phyloP scores from a whole-genome alignment of 73 alveolate species.

The Paraurostyla sp. region DNA sequence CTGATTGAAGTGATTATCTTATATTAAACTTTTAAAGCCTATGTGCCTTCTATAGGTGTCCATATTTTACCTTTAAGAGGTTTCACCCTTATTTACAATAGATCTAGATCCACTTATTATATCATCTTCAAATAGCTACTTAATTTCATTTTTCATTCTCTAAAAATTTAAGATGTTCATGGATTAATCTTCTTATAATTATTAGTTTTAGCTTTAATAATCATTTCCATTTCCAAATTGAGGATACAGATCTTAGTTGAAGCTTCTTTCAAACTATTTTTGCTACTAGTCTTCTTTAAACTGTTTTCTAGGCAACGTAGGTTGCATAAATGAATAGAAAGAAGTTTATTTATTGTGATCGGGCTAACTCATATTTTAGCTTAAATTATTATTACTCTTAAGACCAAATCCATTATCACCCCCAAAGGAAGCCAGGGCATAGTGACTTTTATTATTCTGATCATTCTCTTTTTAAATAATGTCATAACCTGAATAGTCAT shows the following conservation, averaged over 20 bases:
- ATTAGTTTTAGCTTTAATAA: not conserved
- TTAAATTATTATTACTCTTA: no score
- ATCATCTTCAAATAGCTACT: slow-evolving; percentile 18
- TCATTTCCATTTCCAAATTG: not conserved
- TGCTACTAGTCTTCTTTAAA: slow-evolving; percentile 17
- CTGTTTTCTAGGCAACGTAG: not conserved
- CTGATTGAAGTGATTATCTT: no score
- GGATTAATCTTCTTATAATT: not conserved
- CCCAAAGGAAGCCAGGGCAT: no score
- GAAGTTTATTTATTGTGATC: not conserved
- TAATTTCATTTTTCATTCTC: slow-evolving; percentile 43
- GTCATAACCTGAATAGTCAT: no score
- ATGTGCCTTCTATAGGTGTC: slow-evolving; percentile 32
- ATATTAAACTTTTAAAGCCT: slow-evolving; percentile 32
- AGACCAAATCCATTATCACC: no score
- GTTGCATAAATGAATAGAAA: not conserved
- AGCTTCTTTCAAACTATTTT: not conserved
- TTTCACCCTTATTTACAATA: not conserved
- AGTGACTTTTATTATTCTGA: no score
- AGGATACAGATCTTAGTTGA: not conserved
- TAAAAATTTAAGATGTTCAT: slow-evolving; percentile 27
- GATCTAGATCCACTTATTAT: not conserved
- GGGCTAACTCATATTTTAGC: no score
- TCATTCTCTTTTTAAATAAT: no score
- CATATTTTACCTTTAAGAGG: not conserved